Base-by-base conservation (phyloP, 2,329 filamentous ascomycete genomes). In the Pestalotiopsis sp. region DNA sequence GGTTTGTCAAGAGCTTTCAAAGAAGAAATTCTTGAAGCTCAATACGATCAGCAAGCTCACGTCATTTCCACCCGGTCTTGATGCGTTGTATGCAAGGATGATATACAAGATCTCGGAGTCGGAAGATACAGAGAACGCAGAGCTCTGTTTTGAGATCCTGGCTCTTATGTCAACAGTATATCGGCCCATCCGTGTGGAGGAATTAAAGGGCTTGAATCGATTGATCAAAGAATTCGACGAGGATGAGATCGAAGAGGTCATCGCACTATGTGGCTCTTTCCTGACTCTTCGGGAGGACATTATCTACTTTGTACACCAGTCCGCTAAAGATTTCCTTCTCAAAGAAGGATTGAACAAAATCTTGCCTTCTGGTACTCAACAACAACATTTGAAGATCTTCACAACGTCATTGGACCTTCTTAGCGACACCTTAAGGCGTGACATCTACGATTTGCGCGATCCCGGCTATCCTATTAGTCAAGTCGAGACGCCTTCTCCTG, bases 241-340 rank as follows among this genome's bases (percentile, higher is more conserved):
- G 23, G 65, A 72, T 6, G 63, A 67, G 1, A 17, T 81, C 4
- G 17, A 62, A 38, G 68, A 79, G 4, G 71, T 82, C 7, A 73
- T 84, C 12, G 41, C 69, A 2, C 17, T 68, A 3, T 85, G 80
- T 69, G 79, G 81, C 20, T 85, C 80, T 6, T 82, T 84, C 65
- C 71, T 85, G 0, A 81, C 75, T 1, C 14, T 81, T 41, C 74
- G 73, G 49, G 64, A 79, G 0, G 68, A 52, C 1, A 69, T 38
- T 0, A 59, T 84, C 6, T 78, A 74, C 59, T 78, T 83, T 69
- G 76, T 84, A 1, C 81, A 85, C 69, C 78, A 82, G 68, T 84
- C 82, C 3, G 83, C 81, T 0, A 83, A 83, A 69, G 82, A 85
- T 20, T 83, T 76, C 70, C 68, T 86, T 1, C 17, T 58, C 25